A percentile compares a stretch with the other conserved stretches of the same genome.
phyloP scores from a whole-genome alignment of 2,329 filamentous ascomycete species.

The Nemania abortiva region DNA sequence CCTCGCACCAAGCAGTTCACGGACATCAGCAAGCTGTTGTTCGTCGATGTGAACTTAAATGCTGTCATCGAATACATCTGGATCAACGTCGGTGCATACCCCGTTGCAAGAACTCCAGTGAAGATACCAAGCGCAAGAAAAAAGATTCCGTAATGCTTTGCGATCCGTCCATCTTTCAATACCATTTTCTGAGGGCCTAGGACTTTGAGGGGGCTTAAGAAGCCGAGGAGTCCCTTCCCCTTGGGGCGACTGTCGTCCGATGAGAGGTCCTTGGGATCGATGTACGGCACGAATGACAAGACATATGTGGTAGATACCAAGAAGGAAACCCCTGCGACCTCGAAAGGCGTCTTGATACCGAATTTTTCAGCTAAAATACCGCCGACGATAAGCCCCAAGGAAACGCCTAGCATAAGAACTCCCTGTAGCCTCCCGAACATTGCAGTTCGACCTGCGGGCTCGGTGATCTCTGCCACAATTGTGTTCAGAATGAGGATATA shows the following conservation, averaged over 20 bases:
- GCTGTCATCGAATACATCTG: conserved; percentile 46
- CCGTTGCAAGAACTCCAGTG: conserved; percentile 43
- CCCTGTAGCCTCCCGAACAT: conserved; percentile 65
- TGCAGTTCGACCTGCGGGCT: conserved; percentile 68
- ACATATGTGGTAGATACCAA: conserved; percentile 37
- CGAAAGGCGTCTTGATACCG: conserved; percentile 43
- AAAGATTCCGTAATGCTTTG: conserved; percentile 40
- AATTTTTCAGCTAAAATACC: conserved; percentile 41
- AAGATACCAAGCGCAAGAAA: conserved; percentile 45
- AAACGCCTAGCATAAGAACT: conserved; percentile 42
- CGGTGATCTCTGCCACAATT: conserved; percentile 73
- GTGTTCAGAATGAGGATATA: conserved; percentile 77
- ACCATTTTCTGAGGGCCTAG: conserved; percentile 41
- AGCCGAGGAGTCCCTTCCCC: conserved; percentile 34
- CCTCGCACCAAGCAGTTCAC: conserved; percentile 41
- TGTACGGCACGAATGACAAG: conserved; percentile 41
- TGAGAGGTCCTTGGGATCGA: conserved; percentile 42
- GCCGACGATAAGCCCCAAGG: conserved; percentile 42
- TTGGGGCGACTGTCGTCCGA: conserved; percentile 30
- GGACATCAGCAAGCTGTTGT: conserved; percentile 44
- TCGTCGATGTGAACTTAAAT: conserved; percentile 42
- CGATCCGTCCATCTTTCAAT: conserved; percentile 36
- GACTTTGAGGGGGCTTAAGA: conserved; percentile 37
- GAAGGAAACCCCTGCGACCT: conserved; percentile 40
- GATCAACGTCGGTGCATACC: conserved; percentile 43